Conservation (phyloP, 225 moss, liverwort and hornwort species). For the Pseudoscleropodium purum region DNA sequence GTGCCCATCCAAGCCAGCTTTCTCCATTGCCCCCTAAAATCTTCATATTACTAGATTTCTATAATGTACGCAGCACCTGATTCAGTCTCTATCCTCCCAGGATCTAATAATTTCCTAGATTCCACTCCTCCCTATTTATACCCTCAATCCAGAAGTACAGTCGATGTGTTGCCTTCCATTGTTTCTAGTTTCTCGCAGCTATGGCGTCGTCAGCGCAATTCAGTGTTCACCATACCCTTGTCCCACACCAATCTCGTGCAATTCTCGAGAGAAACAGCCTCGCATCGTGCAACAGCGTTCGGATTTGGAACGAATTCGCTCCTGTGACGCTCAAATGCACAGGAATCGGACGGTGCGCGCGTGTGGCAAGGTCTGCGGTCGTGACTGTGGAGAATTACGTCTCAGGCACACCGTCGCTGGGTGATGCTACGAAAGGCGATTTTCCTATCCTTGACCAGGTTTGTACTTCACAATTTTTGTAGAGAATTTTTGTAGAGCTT, state of each 20-base stretch:
- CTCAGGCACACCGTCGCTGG: constrained; percentile 24
- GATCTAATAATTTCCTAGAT: not conserved
- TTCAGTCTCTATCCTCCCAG: not conserved
- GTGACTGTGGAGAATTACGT: constrained; percentile 18
- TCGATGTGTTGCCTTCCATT: not conserved
- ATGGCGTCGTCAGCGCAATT: constrained; percentile 12
- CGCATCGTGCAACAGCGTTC: not conserved
- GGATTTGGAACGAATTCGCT: not conserved
- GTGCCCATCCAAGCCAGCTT: not conserved
- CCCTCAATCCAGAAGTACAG: not conserved
- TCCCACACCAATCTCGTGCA: not conserved
- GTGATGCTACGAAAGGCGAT: constrained; percentile 58
- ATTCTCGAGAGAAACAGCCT: not conserved
- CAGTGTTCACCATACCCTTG: not conserved
- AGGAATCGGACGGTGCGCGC: not conserved
- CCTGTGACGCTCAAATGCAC: constrained; percentile 1
- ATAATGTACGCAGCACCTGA: not conserved
- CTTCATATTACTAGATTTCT: not conserved
- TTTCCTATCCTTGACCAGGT: constrained; percentile 86
- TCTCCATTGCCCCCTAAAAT: not conserved
- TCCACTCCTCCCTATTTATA: not conserved
- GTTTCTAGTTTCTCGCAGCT: not conserved
- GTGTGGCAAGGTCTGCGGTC: not conserved
- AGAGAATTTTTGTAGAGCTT: not conserved
- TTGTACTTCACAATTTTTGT: not conserved